A percentile compares a stretch with the other conserved stretches of the same genome.
These are phyloP conservation scores for Rubroboletus pulcherrimus DNA, from an alignment of 768 basidiomycete species.

Conservation along the genomic window DNA sequence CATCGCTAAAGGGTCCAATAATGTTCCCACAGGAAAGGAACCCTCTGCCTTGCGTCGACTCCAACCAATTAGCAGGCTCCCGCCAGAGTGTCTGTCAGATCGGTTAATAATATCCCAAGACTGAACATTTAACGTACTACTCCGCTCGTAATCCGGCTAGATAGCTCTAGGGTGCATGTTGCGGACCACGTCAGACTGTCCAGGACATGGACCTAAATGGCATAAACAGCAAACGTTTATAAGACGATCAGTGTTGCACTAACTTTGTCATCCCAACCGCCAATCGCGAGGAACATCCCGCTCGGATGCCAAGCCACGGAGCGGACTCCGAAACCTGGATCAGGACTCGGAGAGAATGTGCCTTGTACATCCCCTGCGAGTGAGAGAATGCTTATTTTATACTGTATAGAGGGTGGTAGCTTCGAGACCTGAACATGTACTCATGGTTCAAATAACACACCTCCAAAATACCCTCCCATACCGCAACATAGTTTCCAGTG, in stretches of 20 bases:
- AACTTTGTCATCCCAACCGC: slow-evolving; percentile 89
- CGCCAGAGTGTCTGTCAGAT: slow-evolving; percentile 69
- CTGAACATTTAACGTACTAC: slow-evolving; percentile 44
- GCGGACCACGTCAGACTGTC: slow-evolving; percentile 74
- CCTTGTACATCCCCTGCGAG: slow-evolving; percentile 62
- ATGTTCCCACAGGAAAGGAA: slow-evolving; percentile 73
- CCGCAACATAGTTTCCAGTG: slow-evolving; percentile 66
- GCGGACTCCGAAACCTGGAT: slow-evolving; percentile 83
- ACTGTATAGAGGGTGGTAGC: slow-evolving; percentile 41
- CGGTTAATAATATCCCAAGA: neutral
- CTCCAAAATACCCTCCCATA: slow-evolving; percentile 86
- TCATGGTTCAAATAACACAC: slow-evolving; percentile 36
- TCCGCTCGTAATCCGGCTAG: slow-evolving; percentile 50
- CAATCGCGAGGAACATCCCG: slow-evolving; percentile 75
- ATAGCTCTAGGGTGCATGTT: slow-evolving; percentile 58
- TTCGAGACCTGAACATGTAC: neutral
- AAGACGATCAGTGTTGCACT: slow-evolving; percentile 5
- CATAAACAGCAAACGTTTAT: neutral
- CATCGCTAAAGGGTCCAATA: neutral
- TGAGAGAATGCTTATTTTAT: slow-evolving; percentile 68
- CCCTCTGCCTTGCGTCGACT: slow-evolving; percentile 77
- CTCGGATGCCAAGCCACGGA: slow-evolving; percentile 82
- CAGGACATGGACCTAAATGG: slow-evolving; percentile 63
- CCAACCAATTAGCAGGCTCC: slow-evolving; percentile 83
- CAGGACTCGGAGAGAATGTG: slow-evolving; percentile 65